Evolutionary conservation across 179 eudicot genomes (phyloP).

Genomic region (Spinacia oleracea): DNA sequence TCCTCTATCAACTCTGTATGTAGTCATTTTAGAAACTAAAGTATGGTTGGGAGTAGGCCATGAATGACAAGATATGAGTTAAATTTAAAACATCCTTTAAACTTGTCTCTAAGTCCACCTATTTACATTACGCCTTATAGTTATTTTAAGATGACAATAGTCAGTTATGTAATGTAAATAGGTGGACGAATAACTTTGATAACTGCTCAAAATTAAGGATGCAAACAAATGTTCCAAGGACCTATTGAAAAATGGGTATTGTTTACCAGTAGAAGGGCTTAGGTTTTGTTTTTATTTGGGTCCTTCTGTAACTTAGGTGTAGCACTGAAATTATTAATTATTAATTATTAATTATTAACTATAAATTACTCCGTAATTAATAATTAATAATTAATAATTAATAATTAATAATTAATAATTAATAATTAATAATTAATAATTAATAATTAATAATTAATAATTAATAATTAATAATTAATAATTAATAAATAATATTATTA

Average conservation of each 20-base stretch:
- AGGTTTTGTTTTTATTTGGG: background rate
- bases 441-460: no score
- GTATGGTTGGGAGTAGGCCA: background rate
- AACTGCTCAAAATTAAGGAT: background rate
- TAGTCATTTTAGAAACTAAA: constrained; percentile 1
- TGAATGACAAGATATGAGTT: constrained; percentile 7
- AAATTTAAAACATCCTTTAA: background rate
- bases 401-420: no score
- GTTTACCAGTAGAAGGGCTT: background rate
- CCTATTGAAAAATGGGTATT: background rate
- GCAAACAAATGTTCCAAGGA: background rate
- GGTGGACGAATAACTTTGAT: background rate
- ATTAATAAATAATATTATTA: no score
- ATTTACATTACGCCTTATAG: background rate
- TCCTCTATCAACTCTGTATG: background rate
- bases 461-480: no score
- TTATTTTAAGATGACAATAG: background rate
- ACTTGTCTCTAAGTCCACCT: background rate
- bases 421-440: no score
- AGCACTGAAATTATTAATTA: background rate
- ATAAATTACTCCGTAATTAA: no score
- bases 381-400: no score
- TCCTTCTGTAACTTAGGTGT: background rate
- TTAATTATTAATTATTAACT: no score
- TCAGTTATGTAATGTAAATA: background rate